These are phyloP conservation scores for Juglanconis juglandina DNA, from an alignment of 2,329 filamentous ascomycete species.

Conservation along the genomic window DNA sequence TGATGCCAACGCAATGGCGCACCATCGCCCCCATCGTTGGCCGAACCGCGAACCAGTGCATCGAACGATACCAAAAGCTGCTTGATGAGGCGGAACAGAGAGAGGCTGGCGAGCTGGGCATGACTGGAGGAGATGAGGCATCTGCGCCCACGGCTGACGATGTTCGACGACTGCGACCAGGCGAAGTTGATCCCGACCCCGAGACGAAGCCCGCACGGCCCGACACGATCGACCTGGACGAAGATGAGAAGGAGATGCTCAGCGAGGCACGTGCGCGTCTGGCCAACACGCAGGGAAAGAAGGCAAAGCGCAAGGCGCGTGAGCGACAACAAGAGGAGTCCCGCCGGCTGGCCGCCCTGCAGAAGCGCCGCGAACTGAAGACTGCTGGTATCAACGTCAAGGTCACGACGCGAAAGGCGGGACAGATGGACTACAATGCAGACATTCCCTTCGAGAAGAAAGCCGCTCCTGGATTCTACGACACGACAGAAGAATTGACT, in stretches of 20 bases:
- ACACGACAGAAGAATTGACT: conserved; percentile 77
- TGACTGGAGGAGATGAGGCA: conserved; percentile 83
- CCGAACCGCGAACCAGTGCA: conserved; percentile 91
- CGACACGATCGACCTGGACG: conserved; percentile 96
- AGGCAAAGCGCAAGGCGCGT: conserved; percentile 94
- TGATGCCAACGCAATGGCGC: conserved; percentile 99
- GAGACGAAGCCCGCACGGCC: conserved; percentile 94
- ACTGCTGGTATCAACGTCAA: conserved; percentile 98
- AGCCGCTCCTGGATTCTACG: conserved; percentile 84
- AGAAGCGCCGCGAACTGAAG: conserved; percentile 95
- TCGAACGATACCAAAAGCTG: conserved; percentile 94
- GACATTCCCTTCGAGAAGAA: conserved; percentile 98
- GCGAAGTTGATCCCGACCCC: conserved; percentile 94
- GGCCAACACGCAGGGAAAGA: conserved; percentile 97
- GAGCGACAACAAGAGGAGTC: conserved; percentile 96
- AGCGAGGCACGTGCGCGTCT: conserved; percentile 94
- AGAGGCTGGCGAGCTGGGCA: conserved; percentile 74
- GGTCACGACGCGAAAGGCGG: conserved; percentile 83
- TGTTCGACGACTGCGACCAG: conserved; percentile 81
- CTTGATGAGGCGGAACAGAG: conserved; percentile 92
- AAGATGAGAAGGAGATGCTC: conserved; percentile 99
- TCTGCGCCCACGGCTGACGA: conserved; percentile 88
- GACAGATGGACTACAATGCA: conserved; percentile 99
- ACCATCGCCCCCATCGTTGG: conserved; percentile 97
- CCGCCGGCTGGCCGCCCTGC: conserved; percentile 79